Evolutionary conservation across 2,329 filamentous ascomycete species (phyloP), one percentile per base, ranked within the genome.

Genomic region (Cladophialophora exuberans): DNA sequence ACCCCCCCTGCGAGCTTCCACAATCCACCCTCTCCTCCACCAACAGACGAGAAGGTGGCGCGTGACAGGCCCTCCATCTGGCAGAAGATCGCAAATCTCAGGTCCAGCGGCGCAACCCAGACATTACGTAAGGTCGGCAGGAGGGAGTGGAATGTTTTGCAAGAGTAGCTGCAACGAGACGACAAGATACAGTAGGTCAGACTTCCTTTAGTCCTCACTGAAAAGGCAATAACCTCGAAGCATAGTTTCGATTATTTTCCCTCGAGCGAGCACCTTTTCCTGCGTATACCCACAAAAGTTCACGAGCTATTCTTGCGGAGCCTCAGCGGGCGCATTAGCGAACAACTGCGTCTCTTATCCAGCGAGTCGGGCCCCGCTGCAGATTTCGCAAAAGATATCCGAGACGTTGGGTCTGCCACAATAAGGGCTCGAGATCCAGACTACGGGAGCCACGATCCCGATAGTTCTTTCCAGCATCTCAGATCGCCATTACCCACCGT

Each of bases 381-480:
- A 15, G 55, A 55, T 30, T 57, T 58, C 38, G 51, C 55, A 22
- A 58, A 56, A 20, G 46, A 41, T 44, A 45, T 58, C 30, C 10
- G 31, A 44, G 33, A 52, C 35, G 26, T 52, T 28, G 45, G 41
- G 6, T 52, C 50, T 42, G 38, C 46, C 15, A 58, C 53, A 41
- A 58, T 58, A 33, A 42, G 33, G 13, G n/a, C 45, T 53, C 26
- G 33, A 45, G 51, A 61, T 35, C 44, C 36, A n/a, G 48, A 50
- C 4, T 54, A 44, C 25, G 49, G 54, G 36, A 57, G 17, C 4
- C 54, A 61, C 38, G 47, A 61, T 47, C 66, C 63, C 17, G 65
- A 68, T 55, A 56, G 54, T 22, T 58, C 59, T 31, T 68, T 66
- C 52, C 36, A 52, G 9, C 64, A 68, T 58, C 20, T 35, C 7